Conservation (phyloP, 441 rosid species). For the Gossypium gossypioides region DNA sequence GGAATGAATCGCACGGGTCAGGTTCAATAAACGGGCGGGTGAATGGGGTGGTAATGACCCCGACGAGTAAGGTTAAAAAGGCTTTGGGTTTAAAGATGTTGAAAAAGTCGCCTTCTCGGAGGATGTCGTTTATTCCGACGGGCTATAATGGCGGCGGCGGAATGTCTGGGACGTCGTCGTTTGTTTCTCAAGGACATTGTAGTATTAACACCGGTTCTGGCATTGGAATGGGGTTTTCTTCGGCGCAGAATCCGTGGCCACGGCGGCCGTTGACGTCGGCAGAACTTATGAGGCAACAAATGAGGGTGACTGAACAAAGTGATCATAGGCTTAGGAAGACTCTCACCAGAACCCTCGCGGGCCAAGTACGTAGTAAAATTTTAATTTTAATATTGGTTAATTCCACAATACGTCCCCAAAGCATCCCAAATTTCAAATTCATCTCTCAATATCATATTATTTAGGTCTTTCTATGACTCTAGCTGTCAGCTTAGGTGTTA, state of each 20-base stretch:
- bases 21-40: constrained; percentile 32
- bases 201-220: constrained; percentile 23
- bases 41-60: constrained; percentile 59
- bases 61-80: constrained; percentile 60
- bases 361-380: constrained; percentile 50
- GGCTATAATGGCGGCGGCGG: constrained; percentile 22
- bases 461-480: too few relatives aligned
- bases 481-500: too few relatives aligned
- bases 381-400: background rate
- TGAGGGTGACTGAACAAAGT: constrained; percentile 83
- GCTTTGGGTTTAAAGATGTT: constrained; percentile 74
- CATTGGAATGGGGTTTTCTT: constrained; percentile 20
- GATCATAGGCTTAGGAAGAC: constrained; percentile 79
- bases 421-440: too few relatives aligned
- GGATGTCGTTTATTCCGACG: constrained; percentile 49
- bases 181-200: constrained; percentile 19
- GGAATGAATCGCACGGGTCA: constrained; percentile 9
- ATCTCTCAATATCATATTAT: too few relatives aligned
- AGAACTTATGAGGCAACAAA: constrained; percentile 89
- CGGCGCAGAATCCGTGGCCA: constrained; percentile 39
- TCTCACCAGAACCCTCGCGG: constrained; percentile 78
- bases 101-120: constrained; percentile 55
- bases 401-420: background rate
- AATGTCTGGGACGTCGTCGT: constrained; percentile 27
- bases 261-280: constrained; percentile 80